Percentiles rank a stretch among this genome's conserved stretches.
These are phyloP conservation scores for Rubia yunnanensis DNA, from an alignment of 257 asterid species.

Conservation along the genomic window DNA sequence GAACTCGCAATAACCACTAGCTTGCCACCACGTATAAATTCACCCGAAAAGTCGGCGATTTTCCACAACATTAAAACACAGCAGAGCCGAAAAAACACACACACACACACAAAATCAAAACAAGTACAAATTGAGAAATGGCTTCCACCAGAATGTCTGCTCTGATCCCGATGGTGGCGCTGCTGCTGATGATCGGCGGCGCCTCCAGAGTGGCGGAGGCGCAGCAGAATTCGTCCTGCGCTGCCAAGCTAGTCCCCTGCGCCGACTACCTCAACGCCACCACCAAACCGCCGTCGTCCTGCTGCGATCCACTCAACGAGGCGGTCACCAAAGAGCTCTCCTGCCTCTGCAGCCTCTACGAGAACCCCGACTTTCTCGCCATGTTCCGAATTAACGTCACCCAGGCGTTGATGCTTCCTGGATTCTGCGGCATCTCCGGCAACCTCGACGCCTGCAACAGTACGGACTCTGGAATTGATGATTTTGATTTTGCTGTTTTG, in stretches of 20 bases:
- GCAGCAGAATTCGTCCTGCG: constrained; percentile 15
- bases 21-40: not conserved
- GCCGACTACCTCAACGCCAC: constrained; percentile 14
- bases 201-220: not conserved
- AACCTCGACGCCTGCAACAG: constrained; percentile 19
- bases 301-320: constrained; percentile 29
- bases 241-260: constrained; percentile 18
- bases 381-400: constrained; percentile 15
- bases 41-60: not conserved
- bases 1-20: not conserved
- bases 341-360: constrained; percentile 28
- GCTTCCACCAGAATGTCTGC: constrained; percentile 13
- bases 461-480: not conserved
- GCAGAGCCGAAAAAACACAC: not conserved
- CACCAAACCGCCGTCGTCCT: constrained; percentile 17
- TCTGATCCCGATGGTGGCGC: not conserved
- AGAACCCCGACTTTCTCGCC: constrained; percentile 10
- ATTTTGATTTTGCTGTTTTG: not conserved
- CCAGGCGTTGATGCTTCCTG: constrained; percentile 28
- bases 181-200: not conserved
- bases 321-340: constrained; percentile 15
- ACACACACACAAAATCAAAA: no score
- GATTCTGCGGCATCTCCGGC: constrained; percentile 15
- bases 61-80: not conserved
- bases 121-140: no score